Conservation (phyloP, 768 basidiomycete species). For the Leucosporidium scottii region DNA sequence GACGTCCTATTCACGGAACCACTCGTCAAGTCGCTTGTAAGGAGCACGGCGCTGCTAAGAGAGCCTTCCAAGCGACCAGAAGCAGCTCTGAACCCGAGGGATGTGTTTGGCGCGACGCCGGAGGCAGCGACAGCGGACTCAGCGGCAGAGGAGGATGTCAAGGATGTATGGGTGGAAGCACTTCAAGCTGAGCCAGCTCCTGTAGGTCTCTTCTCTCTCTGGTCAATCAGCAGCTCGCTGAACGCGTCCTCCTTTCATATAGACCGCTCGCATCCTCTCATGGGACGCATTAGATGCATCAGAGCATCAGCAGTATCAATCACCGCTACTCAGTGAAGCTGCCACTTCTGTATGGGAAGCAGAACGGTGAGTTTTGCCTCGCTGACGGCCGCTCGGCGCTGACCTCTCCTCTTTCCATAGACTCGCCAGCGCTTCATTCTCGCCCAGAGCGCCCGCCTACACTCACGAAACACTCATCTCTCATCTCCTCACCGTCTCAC, state of each 20-base stretch:
- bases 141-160: not conserved
- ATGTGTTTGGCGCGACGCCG: not conserved
- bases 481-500: not conserved
- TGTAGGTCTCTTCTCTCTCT: not conserved
- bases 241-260: not conserved
- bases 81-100: not conserved
- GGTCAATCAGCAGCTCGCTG: not conserved
- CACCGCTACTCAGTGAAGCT: not conserved
- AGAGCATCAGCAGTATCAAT: not conserved
- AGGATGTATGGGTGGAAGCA: not conserved
- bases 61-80: not conserved
- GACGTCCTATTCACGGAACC: not conserved
- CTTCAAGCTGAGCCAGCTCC: not conserved
- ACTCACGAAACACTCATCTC: not conserved
- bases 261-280: conserved; percentile 2
- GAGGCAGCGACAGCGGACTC: not conserved
- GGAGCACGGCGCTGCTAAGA: not conserved
- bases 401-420: not conserved
- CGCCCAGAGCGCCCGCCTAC: not conserved
- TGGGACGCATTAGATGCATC: not conserved
- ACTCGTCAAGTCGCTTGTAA: not conserved
- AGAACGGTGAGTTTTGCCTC: not conserved
- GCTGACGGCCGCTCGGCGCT: too few relatives aligned
- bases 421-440: not conserved
- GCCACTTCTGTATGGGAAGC: not conserved